Conservation (phyloP, 768 basidiomycete species). For the Naganishia antarctica region DNA sequence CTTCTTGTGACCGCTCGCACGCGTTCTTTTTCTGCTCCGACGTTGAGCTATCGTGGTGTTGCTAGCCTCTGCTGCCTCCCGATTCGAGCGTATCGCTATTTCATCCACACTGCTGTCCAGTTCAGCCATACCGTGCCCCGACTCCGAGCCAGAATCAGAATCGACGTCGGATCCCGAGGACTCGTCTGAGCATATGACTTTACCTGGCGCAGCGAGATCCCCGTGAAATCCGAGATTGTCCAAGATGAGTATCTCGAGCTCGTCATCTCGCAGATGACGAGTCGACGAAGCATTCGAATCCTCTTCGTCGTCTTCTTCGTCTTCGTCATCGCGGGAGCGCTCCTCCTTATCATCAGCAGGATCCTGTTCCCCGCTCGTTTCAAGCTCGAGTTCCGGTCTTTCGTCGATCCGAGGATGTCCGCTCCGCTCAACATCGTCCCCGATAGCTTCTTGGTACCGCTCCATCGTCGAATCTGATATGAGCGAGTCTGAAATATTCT, state of each 20-base stretch:
- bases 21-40: background rate
- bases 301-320: background rate
- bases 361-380: background rate
- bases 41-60: background rate
- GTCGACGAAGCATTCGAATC: constrained; percentile 3
- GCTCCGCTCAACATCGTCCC: background rate
- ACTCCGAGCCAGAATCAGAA: background rate
- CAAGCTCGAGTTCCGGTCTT: constrained; percentile 1
- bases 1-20: background rate
- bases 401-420: background rate
- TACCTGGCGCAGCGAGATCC: background rate
- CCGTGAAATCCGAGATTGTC: constrained; percentile 15
- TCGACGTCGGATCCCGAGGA: background rate
- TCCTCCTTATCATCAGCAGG: background rate
- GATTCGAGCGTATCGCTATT: background rate
- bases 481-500: constrained; percentile 4
- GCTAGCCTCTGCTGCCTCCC: background rate
- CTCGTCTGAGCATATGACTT: background rate
- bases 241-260: constrained; percentile 7
- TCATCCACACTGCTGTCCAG: constrained; percentile 2
- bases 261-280: constrained; percentile 3
- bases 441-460: background rate
- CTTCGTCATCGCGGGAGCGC: background rate
- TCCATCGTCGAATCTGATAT: background rate
- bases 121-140: background rate